Evolutionary conservation across 331 rosid species (phyloP).

Genomic region (Pyracantha coccinea): DNA sequence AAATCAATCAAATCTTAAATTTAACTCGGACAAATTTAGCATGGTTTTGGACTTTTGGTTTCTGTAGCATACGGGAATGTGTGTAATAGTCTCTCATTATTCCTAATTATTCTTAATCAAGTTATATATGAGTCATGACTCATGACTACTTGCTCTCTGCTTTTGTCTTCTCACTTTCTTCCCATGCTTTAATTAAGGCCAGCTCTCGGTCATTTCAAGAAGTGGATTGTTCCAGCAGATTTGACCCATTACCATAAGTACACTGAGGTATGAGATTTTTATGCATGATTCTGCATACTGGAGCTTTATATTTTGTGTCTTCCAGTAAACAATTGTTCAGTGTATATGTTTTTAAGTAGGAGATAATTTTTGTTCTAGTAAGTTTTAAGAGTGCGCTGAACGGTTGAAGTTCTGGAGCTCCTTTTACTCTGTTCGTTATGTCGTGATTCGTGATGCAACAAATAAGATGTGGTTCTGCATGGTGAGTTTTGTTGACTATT

Average conservation of each 20-base stretch:
- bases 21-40: too few species aligned
- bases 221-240: conserved; percentile 59
- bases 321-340: neutral
- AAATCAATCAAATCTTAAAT: too few species aligned
- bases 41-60: too few species aligned
- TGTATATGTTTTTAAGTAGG: neutral
- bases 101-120: too few species aligned
- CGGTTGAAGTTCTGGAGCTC: too few species aligned
- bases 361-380: neutral
- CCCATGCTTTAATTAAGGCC: too few species aligned
- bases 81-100: too few species aligned
- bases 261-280: conserved; percentile 40
- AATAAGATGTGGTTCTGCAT: neutral
- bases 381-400: neutral
- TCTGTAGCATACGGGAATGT: too few species aligned
- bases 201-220: conserved; percentile 82
- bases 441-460: neutral
- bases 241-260: conserved; percentile 46
- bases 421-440: neutral
- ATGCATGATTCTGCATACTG: neutral
- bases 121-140: too few species aligned
- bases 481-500: neutral
- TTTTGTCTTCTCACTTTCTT: too few species aligned
- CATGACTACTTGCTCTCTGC: too few species aligned
- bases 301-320: neutral